Evolutionary conservation across 805 yeast species (phyloP), one percentile per base, ranked within the genome.

Genomic region (Metschnikowia rubicola): DNA sequence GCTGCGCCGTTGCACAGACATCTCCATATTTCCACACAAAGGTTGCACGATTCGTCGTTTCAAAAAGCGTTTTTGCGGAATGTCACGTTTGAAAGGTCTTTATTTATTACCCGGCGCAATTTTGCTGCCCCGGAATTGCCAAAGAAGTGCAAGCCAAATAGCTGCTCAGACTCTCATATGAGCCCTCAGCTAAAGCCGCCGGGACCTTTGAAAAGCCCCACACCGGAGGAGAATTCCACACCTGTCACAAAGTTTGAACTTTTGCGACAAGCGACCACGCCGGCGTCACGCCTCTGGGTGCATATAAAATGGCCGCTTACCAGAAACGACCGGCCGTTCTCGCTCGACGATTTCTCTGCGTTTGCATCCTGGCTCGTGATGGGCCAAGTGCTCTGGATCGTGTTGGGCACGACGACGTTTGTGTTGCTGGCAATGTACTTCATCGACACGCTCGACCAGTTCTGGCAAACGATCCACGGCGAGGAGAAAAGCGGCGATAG

Each of bases 341-440:
- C 78, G 30, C 55, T 71, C 12, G 81, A 78, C 54, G 82, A 78
- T 48, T 59, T 77, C 13, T 74, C 79, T 2, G 83, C 84, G 1
- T 75, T 79, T 55, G 65, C 75, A 9, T 78, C 83, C 4, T 79
- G 81, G 81, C 60, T 78, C 10, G 68, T 79, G 30, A 76, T 79
- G 81, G 84, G 83, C 0, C 75, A 79, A 54, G 62, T 78, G 17
- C 58, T 79, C 33, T 79, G 82, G 82, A 66, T 79, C 13, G 58
- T 78, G 11, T 63, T 79, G 45, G 84, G 84, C 3, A 79, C 84
- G 3, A 79, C 84, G 8, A 79, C 83, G 1, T 79, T 79, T 57
- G 73, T 73, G 8, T 73, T 81, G 33, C 66, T 71, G 30, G 51
- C 73, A 7, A 67, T 79, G 58, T 77, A 78, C 55, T 54, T 74